Conservation (phyloP, 2,329 filamentous ascomycete genomes). For the Arthrobotrys entomopaga region DNA sequence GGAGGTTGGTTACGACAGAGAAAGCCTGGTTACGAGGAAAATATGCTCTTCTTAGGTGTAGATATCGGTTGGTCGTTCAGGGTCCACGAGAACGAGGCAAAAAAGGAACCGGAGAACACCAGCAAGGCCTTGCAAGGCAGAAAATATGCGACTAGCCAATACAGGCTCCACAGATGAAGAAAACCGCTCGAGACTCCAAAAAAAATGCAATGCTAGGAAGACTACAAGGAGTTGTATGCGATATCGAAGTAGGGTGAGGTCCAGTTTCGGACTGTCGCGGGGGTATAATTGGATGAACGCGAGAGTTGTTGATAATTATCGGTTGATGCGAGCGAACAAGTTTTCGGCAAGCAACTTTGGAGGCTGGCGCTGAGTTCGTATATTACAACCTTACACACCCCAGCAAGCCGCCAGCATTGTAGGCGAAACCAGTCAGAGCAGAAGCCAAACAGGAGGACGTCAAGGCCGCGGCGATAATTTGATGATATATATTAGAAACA, state of each 20-base stretch:
- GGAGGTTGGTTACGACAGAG: conserved; percentile 1
- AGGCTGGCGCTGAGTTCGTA: conserved; percentile 42
- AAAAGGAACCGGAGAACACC: conserved; percentile 27
- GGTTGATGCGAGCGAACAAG: conserved; percentile 49
- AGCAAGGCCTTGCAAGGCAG: conserved; percentile 25
- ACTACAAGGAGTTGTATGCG: conserved; percentile 37
- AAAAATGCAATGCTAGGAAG: conserved; percentile 43
- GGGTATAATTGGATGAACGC: conserved; percentile 50
- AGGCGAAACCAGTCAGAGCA: conserved; percentile 25
- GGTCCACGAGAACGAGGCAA: conserved; percentile 22
- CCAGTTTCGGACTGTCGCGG: conserved; percentile 44
- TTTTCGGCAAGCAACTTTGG: conserved; percentile 48
- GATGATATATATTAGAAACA: too few species aligned
- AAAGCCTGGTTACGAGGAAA: conserved; percentile 2
- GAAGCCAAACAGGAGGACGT: neutral
- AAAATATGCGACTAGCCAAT: conserved; percentile 48
- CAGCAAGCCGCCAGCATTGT: conserved; percentile 4
- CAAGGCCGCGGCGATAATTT: neutral
- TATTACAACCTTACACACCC: conserved; percentile 29
- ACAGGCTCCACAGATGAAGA: conserved; percentile 12
- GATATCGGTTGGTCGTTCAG: conserved; percentile 10
- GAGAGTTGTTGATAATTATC: conserved; percentile 36
- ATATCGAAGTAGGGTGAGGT: conserved; percentile 34
- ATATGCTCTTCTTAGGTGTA: conserved; percentile 12
- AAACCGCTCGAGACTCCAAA: conserved; percentile 16